phyloP scores from a whole-genome alignment of 805 yeast genomes.

The Candida coquimbonensis region DNA sequence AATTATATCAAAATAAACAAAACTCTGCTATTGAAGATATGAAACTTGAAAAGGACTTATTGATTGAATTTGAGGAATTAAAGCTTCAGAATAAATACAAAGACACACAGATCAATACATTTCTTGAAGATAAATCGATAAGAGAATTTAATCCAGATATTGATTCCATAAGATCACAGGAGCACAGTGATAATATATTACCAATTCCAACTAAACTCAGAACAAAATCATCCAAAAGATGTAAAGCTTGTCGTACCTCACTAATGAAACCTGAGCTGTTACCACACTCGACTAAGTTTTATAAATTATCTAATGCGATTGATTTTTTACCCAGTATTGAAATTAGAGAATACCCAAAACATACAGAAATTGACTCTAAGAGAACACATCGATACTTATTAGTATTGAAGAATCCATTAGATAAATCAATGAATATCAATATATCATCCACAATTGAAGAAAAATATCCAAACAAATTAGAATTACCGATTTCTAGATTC shows the following conservation, averaged over 20 bases:
- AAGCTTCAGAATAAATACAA: conserved; percentile 4
- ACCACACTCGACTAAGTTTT: conserved; percentile 20
- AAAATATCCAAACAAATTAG: conserved; percentile 2
- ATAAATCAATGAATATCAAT: conserved; percentile 5
- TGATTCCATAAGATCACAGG: background rate
- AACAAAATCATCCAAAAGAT: conserved; percentile 19
- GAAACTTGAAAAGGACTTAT: conserved; percentile 11
- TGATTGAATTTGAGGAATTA: conserved; percentile 12
- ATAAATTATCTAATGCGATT: conserved; percentile 22
- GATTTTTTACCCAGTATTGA: conserved; percentile 18
- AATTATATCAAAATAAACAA: conserved; percentile 14
- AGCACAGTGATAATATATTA: no score
- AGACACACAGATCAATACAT: conserved; percentile 10
- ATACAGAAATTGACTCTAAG: background rate
- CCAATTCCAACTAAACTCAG: conserved; percentile 17
- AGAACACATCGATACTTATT: conserved; percentile 5
- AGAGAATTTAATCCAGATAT: conserved; percentile 1
- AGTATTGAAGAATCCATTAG: conserved; percentile 14
- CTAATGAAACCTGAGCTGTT: conserved; percentile 24
- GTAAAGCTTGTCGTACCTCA: conserved; percentile 23
- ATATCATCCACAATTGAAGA: conserved; percentile 7
- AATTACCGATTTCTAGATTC: conserved; percentile 16
- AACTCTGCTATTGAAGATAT: conserved; percentile 2
- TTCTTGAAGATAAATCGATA: conserved; percentile 9
- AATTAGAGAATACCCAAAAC: conserved; percentile 3